Evolutionary conservation across 2,329 filamentous ascomycete genomes (phyloP).

Genomic region (Grosmannia huntii): DNA sequence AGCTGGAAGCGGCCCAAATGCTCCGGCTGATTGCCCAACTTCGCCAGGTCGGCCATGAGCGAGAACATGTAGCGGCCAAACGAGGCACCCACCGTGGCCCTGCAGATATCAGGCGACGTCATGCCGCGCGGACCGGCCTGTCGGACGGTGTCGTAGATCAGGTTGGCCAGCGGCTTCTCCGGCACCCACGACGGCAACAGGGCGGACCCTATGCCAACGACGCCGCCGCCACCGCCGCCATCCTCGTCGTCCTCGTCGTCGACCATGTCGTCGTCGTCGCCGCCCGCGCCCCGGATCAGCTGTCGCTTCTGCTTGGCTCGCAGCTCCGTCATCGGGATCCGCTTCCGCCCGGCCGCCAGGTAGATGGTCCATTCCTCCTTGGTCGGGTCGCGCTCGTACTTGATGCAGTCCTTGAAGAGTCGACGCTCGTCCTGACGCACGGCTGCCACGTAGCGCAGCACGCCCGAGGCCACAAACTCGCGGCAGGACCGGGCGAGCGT

Average conservation of each 20-base stretch:
- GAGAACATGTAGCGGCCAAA: constrained; percentile 24
- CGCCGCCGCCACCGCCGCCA: constrained; percentile 1
- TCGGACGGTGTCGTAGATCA: constrained; percentile 22
- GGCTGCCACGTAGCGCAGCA: constrained; percentile 44
- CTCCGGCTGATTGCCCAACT: constrained; percentile 23
- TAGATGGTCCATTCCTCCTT: constrained; percentile 43
- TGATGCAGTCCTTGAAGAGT: constrained; percentile 49
- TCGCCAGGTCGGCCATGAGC: constrained; percentile 19
- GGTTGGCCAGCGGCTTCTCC: constrained; percentile 22
- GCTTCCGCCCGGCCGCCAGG: constrained; percentile 34
- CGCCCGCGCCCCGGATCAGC: background rate
- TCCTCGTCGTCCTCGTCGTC: constrained; percentile 7
- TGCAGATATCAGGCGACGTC: constrained; percentile 23
- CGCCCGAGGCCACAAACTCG: constrained; percentile 41
- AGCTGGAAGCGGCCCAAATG: constrained; percentile 27
- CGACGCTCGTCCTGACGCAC: constrained; percentile 33
- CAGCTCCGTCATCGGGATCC: constrained; percentile 8
- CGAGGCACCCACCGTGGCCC: constrained; percentile 21
- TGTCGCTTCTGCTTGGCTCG: constrained; percentile 4
- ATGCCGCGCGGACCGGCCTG: constrained; percentile 20
- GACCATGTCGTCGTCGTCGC: constrained; percentile 5
- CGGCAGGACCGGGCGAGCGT: constrained; percentile 45
- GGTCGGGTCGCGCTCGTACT: constrained; percentile 42
- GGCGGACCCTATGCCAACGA: constrained; percentile 7
- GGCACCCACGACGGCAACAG: constrained; percentile 16